Base-by-base conservation (phyloP, 1,284 basidiomycete species). In the Moniliella sp. region DNA sequence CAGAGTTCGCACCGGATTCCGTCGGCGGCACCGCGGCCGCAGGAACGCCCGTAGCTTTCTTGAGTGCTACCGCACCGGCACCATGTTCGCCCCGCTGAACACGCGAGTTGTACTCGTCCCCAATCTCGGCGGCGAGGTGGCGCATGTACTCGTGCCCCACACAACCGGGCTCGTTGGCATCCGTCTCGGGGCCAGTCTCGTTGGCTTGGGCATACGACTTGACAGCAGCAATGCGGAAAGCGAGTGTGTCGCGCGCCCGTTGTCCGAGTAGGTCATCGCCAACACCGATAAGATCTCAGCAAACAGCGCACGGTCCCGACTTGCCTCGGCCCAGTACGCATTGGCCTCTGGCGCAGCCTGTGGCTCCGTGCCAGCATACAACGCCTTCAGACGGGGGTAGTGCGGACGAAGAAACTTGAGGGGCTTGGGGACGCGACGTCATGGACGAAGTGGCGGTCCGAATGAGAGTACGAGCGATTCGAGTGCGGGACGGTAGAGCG, bases 191-290 rank as follows among this genome's bases (percentile, higher is more conserved):
- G 16, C 12, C 21, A 23, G 21, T 7, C n/a, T 7, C n/a, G 21
- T n/a, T 23, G 8, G 51, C 42, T 13, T 32, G 18, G n/a, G 40
- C 35, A n/a, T n/a, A n/a, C 9, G 56, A 42, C 12, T 36, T 27
- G 18, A 43, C 41, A 8, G 52, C 54, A 27, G 43, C 27, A 17
- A 59, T 42, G 18, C 57, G 46, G 43, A 46, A 59, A 13, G 34
- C 33, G 16, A 99, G 75, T 1, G 91, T 97, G 36, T 91, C 91
- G 33, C 86, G 82, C 74, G 71, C 83, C 66, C 69, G 69, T 10
- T 91, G 64, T 97, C 88, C 4, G 86, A 93, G 62, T 97, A 97
- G 12, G 91, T 99, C 91, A 99, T 97, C n/a, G 88, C 91, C 30
- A 99, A 75, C 3, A 97, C 91, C 15, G 88, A 94, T 18, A 97